Base-by-base conservation (phyloP, 768 basidiomycete genomes). In the Mycena amicta region DNA sequence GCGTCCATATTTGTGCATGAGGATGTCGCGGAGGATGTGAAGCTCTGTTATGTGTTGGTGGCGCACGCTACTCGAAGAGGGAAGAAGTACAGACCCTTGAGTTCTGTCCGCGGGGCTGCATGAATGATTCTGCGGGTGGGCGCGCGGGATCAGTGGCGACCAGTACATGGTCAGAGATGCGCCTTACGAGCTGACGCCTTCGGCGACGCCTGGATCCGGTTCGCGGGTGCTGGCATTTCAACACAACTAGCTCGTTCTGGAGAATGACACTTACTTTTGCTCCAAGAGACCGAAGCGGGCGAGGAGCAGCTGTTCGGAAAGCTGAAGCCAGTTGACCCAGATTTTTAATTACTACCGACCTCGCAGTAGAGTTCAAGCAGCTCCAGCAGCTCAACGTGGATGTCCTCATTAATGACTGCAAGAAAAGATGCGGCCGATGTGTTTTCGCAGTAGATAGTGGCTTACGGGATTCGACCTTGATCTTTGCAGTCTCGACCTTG, bases 1-100 rank as follows among this genome's bases (percentile, higher is more conserved):
- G 22, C 96, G 86, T 18, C 96, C 95, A 70, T 88, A 97, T 75
- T 97, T 97, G 71, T 95, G 92, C 90, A 95, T 92, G 57, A 99
- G 82, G 70, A 98, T 84, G 71, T 98, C 95, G 54, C 97, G 87
- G 52, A 98, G 74, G 33, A 93, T 77, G 63, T 97, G 92, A 37
- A 99, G 82, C 70, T 98, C 95, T 94, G 56, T n/a, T 56, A 49
- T 45, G 26, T 62, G 26, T 58, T 49, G 40, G 56, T 47, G 51
- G 29, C 50, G 33, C 29, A 28, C 29, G 45, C 27, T 26, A 12
- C 59, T 40, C 26, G 5, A 41, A 52, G 23, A n/a, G 50, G 18
- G 52, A 23, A 5, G 20, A 3, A 20, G 27, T 12, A 62, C 55
- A 49, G 46, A 89, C 92, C 92, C 82, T 95, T 95, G 53, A 95